Percentiles rank a stretch among this genome's conserved stretches.
Evolutionary conservation across 2,329 filamentous ascomycete genomes (phyloP).

Genomic region (Neofusicoccum sp.): DNA sequence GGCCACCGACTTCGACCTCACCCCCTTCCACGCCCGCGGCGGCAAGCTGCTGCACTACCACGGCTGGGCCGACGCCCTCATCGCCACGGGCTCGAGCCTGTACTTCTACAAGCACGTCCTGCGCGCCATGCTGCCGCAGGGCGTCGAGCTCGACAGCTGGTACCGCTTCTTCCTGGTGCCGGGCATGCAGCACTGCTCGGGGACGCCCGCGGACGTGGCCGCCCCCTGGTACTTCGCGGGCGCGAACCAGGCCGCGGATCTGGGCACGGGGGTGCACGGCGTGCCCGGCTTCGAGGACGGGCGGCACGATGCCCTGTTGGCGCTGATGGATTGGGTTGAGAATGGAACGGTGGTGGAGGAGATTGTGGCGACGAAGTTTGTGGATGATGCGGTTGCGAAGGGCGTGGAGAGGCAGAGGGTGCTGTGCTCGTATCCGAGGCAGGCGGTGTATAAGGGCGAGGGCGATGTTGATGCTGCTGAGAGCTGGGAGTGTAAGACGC

Average conservation of each 20-base stretch:
- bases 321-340: conserved; percentile 42
- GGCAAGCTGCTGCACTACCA: conserved; percentile 46
- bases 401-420: conserved; percentile 36
- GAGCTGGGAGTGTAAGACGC: conserved; percentile 29
- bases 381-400: conserved; percentile 29
- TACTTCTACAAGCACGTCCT: conserved; percentile 52
- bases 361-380: conserved; percentile 37
- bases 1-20: conserved; percentile 49
- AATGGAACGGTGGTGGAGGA: conserved; percentile 35
- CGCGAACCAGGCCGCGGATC: conserved; percentile 29
- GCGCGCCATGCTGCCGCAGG: conserved; percentile 34
- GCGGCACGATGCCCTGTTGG: conserved; percentile 35
- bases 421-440: conserved; percentile 35
- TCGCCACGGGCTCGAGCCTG: conserved; percentile 51
- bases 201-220: conserved; percentile 33
- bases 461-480: conserved; percentile 29
- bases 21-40: conserved; percentile 42
- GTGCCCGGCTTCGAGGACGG: conserved; percentile 34
- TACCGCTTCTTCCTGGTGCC: conserved; percentile 46
- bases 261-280: conserved; percentile 25
- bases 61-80: conserved; percentile 46
- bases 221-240: conserved; percentile 50
- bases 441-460: conserved; percentile 28
- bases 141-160: conserved; percentile 39
- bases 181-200: conserved; percentile 45